phyloP scores from a whole-genome alignment of 768 basidiomycete genomes.

The Exidia glandulosa region DNA sequence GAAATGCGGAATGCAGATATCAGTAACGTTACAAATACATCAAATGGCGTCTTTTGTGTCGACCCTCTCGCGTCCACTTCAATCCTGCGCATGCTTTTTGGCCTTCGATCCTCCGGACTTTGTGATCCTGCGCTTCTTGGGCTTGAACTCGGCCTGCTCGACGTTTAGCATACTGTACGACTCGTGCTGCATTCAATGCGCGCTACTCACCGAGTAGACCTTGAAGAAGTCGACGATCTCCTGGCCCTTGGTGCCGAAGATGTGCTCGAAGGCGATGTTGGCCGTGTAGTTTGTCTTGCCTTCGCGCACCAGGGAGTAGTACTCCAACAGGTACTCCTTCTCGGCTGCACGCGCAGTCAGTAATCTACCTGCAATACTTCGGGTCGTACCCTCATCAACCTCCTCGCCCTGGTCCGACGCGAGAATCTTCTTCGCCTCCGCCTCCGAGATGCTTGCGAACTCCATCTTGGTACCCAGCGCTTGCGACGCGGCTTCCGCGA shows the following conservation, averaged over 20 bases:
- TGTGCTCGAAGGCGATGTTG: slow-evolving; percentile 13
- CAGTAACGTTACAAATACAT: too few relatives aligned
- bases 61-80: too few relatives aligned
- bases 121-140: neutral
- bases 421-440: neutral
- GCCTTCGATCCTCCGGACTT: too few relatives aligned
- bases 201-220: neutral
- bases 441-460: slow-evolving; percentile 16
- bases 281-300: slow-evolving; percentile 19
- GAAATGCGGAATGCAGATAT: too few relatives aligned
- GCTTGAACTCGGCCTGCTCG: neutral
- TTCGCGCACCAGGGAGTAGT: slow-evolving; percentile 21
- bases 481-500: slow-evolving; percentile 15
- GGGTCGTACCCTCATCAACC: neutral
- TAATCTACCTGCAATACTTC: neutral
- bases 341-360: slow-evolving; percentile 10
- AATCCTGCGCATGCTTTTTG: too few relatives aligned
- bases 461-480: slow-evolving; percentile 13
- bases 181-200: too few relatives aligned
- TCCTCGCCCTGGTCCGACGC: neutral
- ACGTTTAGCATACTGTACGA: too few relatives aligned
- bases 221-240: neutral
- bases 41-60: too few relatives aligned
- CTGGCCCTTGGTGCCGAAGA: slow-evolving; percentile 7
- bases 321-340: slow-evolving; percentile 23